Evolutionary conservation across 352 stramenopile species (phyloP), one percentile per base, ranked within the genome.

Genomic region (Globisporangium cystogenes): DNA sequence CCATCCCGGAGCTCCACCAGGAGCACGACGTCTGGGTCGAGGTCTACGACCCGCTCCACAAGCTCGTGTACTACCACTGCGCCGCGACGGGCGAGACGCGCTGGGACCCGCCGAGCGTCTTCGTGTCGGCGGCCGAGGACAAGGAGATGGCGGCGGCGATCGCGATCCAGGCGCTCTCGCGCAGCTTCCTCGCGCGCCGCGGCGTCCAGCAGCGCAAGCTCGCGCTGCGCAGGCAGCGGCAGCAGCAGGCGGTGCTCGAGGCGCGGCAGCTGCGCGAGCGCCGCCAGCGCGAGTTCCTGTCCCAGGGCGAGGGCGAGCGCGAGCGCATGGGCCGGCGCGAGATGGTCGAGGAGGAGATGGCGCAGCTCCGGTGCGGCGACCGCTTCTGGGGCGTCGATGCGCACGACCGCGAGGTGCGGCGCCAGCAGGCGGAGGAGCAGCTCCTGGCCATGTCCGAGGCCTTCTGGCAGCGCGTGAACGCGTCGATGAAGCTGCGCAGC

Each of bases 41-140:
- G 62, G 76, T 87, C 21, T 87, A 75, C 53, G 74, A 87, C 23
- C 76, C 74, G 1, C 65, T 71, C 37, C 62, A 77, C 35, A 74
- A 76, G 24, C 55, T 80, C 27, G 57, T 79, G 36, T 87, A 87
- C 50, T 87, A 87, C 55, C 78, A 79, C 49, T 79, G 67, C 44
- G 60, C 74, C 8, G 44, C 53, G 1, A 81, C 76, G 7, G 62
- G 60, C 18, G 68, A 76, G 47, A 81, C 72, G 11, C 63, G 72
- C 1, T 84, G 70, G 74, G 72, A 84, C 35, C 57, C 68, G 0
- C 68, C 76, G 7, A 58, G 56, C 10, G 35, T 62, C 26, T 72
- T 68, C n/a, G 67, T 74, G 18, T 64, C 67, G 4, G 63, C 65
- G 5, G 44, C 53, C 4, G 70, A 84, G 35, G 68, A 79, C 59